These are phyloP conservation scores for Mucor mucedo DNA, from an alignment of 371 early-diverging fungal species.

Conservation along the genomic window DNA sequence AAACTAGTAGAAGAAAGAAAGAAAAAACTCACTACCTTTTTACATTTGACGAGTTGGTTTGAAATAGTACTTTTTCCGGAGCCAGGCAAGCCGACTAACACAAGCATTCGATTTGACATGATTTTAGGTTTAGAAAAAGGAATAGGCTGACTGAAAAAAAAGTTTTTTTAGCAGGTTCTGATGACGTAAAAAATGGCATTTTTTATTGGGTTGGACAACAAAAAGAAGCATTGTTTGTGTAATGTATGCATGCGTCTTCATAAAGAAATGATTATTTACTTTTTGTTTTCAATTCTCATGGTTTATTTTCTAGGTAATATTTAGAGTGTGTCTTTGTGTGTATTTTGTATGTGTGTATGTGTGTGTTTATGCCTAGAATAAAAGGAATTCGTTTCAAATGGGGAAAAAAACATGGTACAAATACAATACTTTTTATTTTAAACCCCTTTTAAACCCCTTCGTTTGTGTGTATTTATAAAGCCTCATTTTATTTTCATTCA, in stretches of 20 bases:
- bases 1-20: not conserved
- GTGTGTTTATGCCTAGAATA: not conserved
- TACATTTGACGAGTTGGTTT: constrained; percentile 41
- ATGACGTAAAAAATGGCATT: constrained; percentile 7
- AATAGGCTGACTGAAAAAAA: not conserved
- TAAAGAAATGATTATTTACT: constrained; percentile 4
- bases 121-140: not conserved
- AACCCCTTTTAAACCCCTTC: not conserved
- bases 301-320: too few species aligned
- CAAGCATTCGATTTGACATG: constrained; percentile 37
- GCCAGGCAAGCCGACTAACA: constrained; percentile 72
- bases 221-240: constrained; percentile 4
- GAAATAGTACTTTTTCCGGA: constrained; percentile 74
- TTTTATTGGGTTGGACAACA: not conserved
- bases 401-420: not conserved
- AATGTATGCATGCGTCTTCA: not conserved
- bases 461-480: not conserved
- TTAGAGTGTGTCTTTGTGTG: too few species aligned
- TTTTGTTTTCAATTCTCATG: not conserved
- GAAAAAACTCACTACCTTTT: constrained; percentile 12
- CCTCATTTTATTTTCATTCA: constrained; percentile 6
- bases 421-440: not conserved
- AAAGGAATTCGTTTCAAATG: not conserved
- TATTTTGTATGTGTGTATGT: too few species aligned
- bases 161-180: constrained; percentile 1